phyloP scores from a whole-genome alignment of 495 filamentous ascomycete species.

The Aspergillus wentii region DNA sequence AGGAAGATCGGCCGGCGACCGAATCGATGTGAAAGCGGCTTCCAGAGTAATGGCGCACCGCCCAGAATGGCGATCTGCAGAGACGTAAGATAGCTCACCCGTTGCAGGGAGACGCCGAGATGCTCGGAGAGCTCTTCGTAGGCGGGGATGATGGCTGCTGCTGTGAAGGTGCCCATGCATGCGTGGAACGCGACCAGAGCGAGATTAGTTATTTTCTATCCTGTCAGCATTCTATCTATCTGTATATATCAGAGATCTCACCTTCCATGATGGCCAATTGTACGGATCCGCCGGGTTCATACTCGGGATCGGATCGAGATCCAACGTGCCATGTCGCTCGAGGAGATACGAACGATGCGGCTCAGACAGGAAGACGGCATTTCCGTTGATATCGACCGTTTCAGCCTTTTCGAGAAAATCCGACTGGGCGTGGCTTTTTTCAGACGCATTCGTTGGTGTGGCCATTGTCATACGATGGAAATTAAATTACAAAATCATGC shows the following conservation, averaged over 20 bases:
- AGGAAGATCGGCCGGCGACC: slow-evolving; percentile 50
- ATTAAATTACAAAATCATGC: no score
- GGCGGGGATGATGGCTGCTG: slow-evolving; percentile 48
- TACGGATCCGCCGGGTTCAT: slow-evolving; percentile 47
- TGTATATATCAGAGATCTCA: slow-evolving; percentile 18
- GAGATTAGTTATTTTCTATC: slow-evolving; percentile 48
- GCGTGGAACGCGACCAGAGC: slow-evolving; percentile 52
- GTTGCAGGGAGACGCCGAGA: slow-evolving; percentile 36
- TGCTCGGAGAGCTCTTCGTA: slow-evolving; percentile 43
- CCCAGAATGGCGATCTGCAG: slow-evolving; percentile 50
- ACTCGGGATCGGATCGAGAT: slow-evolving; percentile 49
- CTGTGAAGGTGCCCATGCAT: slow-evolving; percentile 53
- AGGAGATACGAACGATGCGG: slow-evolving; percentile 20
- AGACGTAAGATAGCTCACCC: slow-evolving; percentile 46
- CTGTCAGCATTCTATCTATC: background rate
- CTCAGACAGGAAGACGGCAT: background rate
- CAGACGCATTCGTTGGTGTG: no score
- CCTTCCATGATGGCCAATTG: slow-evolving; percentile 52
- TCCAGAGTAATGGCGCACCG: slow-evolving; percentile 48
- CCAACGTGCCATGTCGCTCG: slow-evolving; percentile 47
- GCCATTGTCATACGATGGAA: no score
- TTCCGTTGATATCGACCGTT: no score
- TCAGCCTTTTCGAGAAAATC: no score
- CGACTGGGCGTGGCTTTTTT: no score
- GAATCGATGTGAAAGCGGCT: slow-evolving; percentile 49